Evolutionary conservation across 495 filamentous ascomycete genomes (phyloP), one percentile per base, ranked within the genome.

Genomic region (Achaetomiella virescens): DNA sequence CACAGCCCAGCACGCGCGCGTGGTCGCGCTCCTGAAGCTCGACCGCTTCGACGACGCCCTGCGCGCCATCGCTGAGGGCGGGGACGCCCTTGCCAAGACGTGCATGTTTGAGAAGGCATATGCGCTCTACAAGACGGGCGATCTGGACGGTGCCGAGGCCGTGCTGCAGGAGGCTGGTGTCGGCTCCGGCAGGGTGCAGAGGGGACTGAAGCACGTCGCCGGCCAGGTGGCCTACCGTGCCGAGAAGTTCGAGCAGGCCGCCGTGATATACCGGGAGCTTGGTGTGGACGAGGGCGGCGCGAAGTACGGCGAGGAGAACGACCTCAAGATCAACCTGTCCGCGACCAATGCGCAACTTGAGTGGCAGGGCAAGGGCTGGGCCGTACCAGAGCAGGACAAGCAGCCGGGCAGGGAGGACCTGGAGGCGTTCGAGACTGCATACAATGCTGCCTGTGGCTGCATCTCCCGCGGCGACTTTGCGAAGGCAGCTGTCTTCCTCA

Each of bases 41-140:
- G 95, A 99, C 67, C 89, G 91, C 55, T 97, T 86, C 69, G 86
- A 93, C 18, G 93, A 98, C 72, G 87, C 90, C 21, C 75, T 96
- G 46, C 84, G 82, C 41, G 81, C 83, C 31, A 79, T 97, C 53
- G 83, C 90, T 64, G 81, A 84, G 36, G 85, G 79, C 42, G 88
- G 86, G 33, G 76, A 86, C 60, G 71, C 68, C 48, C 68, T 96
- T 54, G 86, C 86, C 66, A 74, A 84, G 46, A 68, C 66, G 35
- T 91, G 87, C 24, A 63, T 75, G 11, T 70, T 96, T 42, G 93
- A 96, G 72, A 87, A 87, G 67, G 88, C 90, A 3, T 99, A 99
- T 78, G 86, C 88, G 17, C 76, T 96, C 20, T 99, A 97, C 73
- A 97, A 95, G 66, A 79, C 81, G 11, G 91, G 91, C 24, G 72